A percentile compares a stretch with the other conserved stretches of the same genome.
Conservation (phyloP, 768 basidiomycete species). For the Amanita pallidorosea region DNA sequence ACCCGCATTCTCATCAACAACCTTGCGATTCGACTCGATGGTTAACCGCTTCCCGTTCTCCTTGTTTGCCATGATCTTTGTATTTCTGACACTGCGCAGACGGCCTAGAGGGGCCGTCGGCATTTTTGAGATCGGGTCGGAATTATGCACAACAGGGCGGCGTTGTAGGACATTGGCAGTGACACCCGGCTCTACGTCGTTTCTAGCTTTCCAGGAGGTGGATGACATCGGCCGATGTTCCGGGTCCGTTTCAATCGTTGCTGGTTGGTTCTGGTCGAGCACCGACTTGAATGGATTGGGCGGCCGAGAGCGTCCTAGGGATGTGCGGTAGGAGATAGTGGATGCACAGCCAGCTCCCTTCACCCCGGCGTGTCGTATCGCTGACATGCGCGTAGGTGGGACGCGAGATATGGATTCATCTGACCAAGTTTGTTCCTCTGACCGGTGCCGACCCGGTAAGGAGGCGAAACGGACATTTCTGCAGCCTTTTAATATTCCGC, state of each 20-base stretch:
- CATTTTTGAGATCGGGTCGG: not conserved
- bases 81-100: not conserved
- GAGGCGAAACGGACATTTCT: conserved; percentile 6
- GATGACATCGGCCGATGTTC: not conserved
- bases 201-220: not conserved
- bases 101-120: not conserved
- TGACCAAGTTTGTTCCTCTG: not conserved
- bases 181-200: not conserved
- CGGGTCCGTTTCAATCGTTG: not conserved
- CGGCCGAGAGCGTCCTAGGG: not conserved
- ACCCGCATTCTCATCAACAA: conserved; percentile 1
- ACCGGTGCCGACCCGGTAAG: not conserved
- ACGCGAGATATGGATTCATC: not conserved
- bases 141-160: not conserved
- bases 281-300: conserved; percentile 2
- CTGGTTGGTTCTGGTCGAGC: not conserved
- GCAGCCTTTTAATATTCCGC: conserved; percentile 5
- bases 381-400: not conserved
- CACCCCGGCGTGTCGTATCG: not conserved
- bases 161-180: not conserved
- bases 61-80: not conserved
- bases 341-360: not conserved
- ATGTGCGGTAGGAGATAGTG: not conserved
- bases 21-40: not conserved
- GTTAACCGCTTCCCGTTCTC: conserved; percentile 1